Base-by-base conservation (phyloP, 2,329 filamentous ascomycete species). In the Exophiala calicioides region DNA sequence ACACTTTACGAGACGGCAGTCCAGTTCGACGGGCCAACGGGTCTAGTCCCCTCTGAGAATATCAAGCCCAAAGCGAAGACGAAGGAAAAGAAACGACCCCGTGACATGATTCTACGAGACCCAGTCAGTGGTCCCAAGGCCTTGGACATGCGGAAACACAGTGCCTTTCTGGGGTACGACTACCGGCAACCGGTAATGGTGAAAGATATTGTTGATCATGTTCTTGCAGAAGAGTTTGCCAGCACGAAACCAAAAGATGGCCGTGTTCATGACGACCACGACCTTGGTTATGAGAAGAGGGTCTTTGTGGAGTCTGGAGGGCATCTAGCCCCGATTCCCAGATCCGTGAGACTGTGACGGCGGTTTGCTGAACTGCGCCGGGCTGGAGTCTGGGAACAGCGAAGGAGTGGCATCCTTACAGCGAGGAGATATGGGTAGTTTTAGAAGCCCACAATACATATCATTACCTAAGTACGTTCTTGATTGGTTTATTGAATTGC, bases 151-250 rank as follows among this genome's bases (percentile, higher is more conserved):
- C 80, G 93, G 49, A 95, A 91, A 68, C 79, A 78, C 63, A 86
- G 80, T 19, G 90, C 89, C 0, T 97, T 97, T 66, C 68, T 94
- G 52, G 91, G 91, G 1, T 98, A 98, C 64, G 88, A 86, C 2
- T 97, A 93, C 75, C 79, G 82, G n/a, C 44, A 51, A 15, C 48
- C 52, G 13, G 16, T 29, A 2, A 44, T 33, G 36, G 41, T 46
- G 10, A 30, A 46, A 18, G 47, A 55, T 6, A 46, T 55, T 44
- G 23, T 55, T 6, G 48, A 49, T 12, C 41, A 52, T 24, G 31
- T 47, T 5, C 19, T 47, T 8, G 38, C 24, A 6, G 50, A 56
- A 47, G 50, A 52, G 13, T 8, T 42, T 18, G 36, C 24, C 10
- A 36, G 18, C n/a, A 40, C 15, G 10, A 42, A 31, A 27, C 23